Conservation (phyloP, 371 early-diverging fungal genomes). For the Smittium culicis region DNA sequence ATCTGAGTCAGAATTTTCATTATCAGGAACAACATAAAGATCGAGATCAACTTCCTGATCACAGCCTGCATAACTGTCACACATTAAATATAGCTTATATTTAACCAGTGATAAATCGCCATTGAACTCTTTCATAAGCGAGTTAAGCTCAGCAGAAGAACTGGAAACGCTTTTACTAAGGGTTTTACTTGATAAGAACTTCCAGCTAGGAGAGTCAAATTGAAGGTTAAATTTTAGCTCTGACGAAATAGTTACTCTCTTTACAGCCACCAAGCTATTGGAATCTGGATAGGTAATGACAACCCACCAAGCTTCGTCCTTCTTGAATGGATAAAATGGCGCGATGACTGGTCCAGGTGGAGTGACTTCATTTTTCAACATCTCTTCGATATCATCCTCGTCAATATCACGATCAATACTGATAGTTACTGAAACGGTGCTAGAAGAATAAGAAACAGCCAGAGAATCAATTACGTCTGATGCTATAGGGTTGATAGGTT, state of each 20-base stretch:
- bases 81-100: conserved; percentile 76
- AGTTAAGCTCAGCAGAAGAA: background rate
- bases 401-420: conserved; percentile 63
- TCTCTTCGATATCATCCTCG: conserved; percentile 48
- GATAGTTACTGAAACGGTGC: conserved; percentile 46
- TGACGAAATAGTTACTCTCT: conserved; percentile 64
- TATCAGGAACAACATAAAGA: conserved; percentile 48
- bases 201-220: conserved; percentile 9
- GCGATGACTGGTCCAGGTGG: conserved; percentile 56
- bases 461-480: background rate
- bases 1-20: conserved; percentile 13
- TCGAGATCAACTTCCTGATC: conserved; percentile 86
- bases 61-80: conserved; percentile 81
- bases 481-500: background rate
- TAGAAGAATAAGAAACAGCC: conserved; percentile 33
- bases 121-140: background rate
- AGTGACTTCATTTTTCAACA: conserved; percentile 25
- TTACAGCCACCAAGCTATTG: conserved; percentile 76
- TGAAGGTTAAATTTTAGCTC: conserved; percentile 39
- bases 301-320: conserved; percentile 95
- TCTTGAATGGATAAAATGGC: conserved; percentile 78
- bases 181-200: background rate
- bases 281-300: conserved; percentile 68
- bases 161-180: background rate
- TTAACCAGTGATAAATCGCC: conserved; percentile 39